Evolutionary conservation across 768 basidiomycete species (phyloP), one percentile per base, ranked within the genome.

Genomic region (Daedaleopsis sinensis): DNA sequence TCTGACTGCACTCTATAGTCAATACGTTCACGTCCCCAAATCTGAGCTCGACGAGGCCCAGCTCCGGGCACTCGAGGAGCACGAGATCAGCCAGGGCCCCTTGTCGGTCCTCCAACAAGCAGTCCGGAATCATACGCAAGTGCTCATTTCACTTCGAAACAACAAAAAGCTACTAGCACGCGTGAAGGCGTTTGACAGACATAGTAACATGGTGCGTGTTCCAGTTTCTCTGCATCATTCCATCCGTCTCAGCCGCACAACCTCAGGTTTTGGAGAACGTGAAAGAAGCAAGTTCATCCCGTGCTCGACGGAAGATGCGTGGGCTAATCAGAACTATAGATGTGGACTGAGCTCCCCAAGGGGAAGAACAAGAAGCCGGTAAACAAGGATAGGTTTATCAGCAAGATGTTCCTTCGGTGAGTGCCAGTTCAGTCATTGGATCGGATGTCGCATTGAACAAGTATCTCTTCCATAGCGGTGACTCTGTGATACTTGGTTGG

Each of bases 291-390:
- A 64, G 84, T 72, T 15, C 47, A 61, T 21, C n/a, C 65, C 48
- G 42, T 18, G 7, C 21, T 57, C 27, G 32, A 52, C 38, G 13
- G 48, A 38, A 35, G 32, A 21, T 4, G 38, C 37, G 19, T 21
- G 12, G 27, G 10, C 57, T 24, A 18, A 54, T 44, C 16, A 21
- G 19, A 47, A 21, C 1, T 50, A 19, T 63, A 99, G 94, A 98
- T 98, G 96, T 98, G 97, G 97, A 98, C 96, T 21, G 97, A 99
- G 75, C 76, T 89, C 50, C 97, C 97, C 19, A 98, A 98, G 77
- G 95, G 94, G 43, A 98, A 98, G 79, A 94, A 94, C 73, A 98
- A 97, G 81, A 98, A 98, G 73, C 93, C 97, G 8, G 89, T 98
- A 58, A 98, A 98, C 82, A 98, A 98, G 78, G 97, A 98, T 77